These are phyloP conservation scores for Anisodus acutangulus DNA, from an alignment of 257 asterid genomes.

Conservation along the genomic window DNA sequence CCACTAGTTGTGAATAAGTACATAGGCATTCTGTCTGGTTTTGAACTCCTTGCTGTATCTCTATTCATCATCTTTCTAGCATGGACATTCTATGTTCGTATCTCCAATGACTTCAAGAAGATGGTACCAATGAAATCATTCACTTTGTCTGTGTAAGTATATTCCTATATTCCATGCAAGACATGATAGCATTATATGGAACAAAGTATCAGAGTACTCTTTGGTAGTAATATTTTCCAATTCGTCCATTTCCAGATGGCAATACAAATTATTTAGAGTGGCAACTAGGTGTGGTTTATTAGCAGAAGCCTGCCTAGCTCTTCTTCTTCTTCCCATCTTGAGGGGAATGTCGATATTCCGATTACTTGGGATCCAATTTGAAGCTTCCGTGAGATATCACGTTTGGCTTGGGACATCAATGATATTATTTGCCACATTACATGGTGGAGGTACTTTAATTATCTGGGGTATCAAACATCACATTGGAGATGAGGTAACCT, in stretches of 20 bases:
- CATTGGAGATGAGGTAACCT: constrained; percentile 73
- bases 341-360: constrained; percentile 74
- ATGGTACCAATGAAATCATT: constrained; percentile 56
- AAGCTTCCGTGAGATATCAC: constrained; percentile 83
- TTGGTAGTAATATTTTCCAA: neutral
- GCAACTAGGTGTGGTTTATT: constrained; percentile 78
- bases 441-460: constrained; percentile 68
- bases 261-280: constrained; percentile 62
- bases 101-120: constrained; percentile 80
- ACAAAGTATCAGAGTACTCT: neutral
- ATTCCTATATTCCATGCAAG: neutral
- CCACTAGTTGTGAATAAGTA: constrained; percentile 57
- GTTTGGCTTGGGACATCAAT: constrained; percentile 74
- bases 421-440: constrained; percentile 69
- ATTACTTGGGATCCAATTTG: constrained; percentile 69
- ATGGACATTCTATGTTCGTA: constrained; percentile 76
- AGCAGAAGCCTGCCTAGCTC: constrained; percentile 82
- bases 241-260: constrained; percentile 60
- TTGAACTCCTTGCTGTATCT: constrained; percentile 62
- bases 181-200: neutral
- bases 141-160: constrained; percentile 64
- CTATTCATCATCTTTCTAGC: constrained; percentile 58
- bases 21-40: constrained; percentile 61
- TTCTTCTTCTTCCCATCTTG: constrained; percentile 74
- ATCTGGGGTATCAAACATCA: constrained; percentile 74